Percentiles rank a stretch among this genome's conserved stretches.
Conservation (phyloP, 164 flowering plant genomes). For the Magnolia officinalis region DNA sequence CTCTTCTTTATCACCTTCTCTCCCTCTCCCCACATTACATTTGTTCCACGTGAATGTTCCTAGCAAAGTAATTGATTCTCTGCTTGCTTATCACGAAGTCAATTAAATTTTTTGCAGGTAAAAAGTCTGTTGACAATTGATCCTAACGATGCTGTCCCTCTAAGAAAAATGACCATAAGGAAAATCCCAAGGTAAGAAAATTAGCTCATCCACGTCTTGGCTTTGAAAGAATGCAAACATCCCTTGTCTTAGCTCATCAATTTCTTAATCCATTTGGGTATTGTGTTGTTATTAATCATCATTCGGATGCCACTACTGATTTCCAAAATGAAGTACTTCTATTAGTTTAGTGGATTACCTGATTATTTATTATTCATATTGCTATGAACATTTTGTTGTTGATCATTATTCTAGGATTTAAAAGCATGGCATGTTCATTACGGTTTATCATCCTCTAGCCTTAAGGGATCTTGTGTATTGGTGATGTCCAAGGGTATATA, state of each 20-base stretch:
- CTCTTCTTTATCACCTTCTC: too few species aligned
- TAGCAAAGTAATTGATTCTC: background rate
- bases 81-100: background rate
- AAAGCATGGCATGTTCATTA: background rate
- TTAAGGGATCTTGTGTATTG: background rate
- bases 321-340: too few species aligned
- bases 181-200: constrained; percentile 76
- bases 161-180: constrained; percentile 65
- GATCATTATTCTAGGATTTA: background rate
- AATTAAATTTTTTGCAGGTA: constrained; percentile 39
- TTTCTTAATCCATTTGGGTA: too few species aligned
- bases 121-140: constrained; percentile 76
- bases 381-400: background rate
- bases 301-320: too few species aligned
- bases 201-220: background rate
- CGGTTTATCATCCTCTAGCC: background rate
- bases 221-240: background rate
- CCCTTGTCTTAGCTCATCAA: background rate
- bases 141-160: constrained; percentile 57
- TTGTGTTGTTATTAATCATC: too few species aligned
- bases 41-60: too few species aligned
- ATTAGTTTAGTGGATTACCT: too few species aligned
- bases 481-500: background rate
- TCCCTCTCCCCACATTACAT: too few species aligned
- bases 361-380: background rate